These are phyloP conservation scores for Flaveria bidentis DNA, from an alignment of 129 eudicot species.

Conservation along the genomic window DNA sequence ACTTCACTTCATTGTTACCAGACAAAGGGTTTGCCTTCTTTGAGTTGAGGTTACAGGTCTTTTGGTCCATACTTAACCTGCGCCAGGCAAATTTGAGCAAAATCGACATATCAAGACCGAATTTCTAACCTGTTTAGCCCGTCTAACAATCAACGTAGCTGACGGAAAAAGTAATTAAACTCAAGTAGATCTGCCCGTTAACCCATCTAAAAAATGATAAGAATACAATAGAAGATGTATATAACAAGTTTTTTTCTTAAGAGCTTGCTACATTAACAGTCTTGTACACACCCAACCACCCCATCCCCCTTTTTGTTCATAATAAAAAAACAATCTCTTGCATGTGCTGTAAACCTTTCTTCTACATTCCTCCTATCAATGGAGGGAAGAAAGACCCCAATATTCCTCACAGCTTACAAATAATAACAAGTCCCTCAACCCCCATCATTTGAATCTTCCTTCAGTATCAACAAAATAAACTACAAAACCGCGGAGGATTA, in stretches of 20 bases:
- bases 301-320: neutral
- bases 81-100: no score
- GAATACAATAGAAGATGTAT: slow-evolving; percentile 41
- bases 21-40: no score
- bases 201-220: slow-evolving; percentile 24
- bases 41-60: no score
- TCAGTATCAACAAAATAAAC: slow-evolving; percentile 37
- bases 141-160: no score
- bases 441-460: slow-evolving; percentile 25
- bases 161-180: neutral
- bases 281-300: slow-evolving; percentile 18
- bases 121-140: no score
- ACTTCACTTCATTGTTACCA: no score
- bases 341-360: slow-evolving; percentile 36
- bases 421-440: slow-evolving; percentile 26
- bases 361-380: slow-evolving; percentile 40
- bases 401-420: slow-evolving; percentile 38
- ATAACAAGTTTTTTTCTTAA: slow-evolving; percentile 31
- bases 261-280: slow-evolving; percentile 26
- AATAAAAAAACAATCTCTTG: slow-evolving; percentile 38
- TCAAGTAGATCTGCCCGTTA: neutral
- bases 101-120: no score
- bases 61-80: no score
- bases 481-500: slow-evolving; percentile 42
- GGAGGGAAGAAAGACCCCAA: slow-evolving; percentile 13